Conservation (phyloP, 208 protist species). For the Trypanosoma lewisi region DNA sequence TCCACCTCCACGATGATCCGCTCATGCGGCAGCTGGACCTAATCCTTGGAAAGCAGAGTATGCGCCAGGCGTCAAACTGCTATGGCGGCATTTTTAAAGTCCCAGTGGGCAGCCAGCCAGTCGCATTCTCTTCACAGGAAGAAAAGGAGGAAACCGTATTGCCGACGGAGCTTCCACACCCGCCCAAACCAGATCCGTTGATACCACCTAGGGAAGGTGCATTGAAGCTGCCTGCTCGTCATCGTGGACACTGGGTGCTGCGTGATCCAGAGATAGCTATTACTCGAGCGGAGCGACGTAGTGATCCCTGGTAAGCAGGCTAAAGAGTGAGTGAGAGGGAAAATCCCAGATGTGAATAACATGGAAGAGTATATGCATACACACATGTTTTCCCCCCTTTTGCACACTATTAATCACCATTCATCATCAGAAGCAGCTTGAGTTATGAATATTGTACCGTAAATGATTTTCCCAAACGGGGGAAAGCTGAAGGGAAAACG, state of each 20-base stretch:
- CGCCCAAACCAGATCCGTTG: constrained; percentile 56
- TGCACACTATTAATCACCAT: neutral
- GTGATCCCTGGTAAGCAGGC: constrained; percentile 73
- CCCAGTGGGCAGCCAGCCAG: neutral
- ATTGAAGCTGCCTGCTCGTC: constrained; percentile 43
- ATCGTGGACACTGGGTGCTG: constrained; percentile 87
- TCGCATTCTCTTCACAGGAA: constrained; percentile 24
- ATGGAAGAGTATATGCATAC: neutral
- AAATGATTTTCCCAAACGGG: too few species aligned
- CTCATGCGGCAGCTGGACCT: constrained; percentile 80
- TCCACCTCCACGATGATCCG: constrained; percentile 77
- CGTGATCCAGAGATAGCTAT: constrained; percentile 87
- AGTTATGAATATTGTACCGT: too few species aligned
- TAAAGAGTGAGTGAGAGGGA: too few species aligned
- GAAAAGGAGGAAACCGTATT: constrained; percentile 62
- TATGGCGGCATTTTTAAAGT: constrained; percentile 17
- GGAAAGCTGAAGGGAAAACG: too few species aligned
- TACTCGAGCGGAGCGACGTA: constrained; percentile 63
- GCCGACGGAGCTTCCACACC: constrained; percentile 73
- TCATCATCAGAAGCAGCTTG: neutral
- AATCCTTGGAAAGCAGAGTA: constrained; percentile 58
- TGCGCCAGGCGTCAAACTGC: constrained; percentile 36
- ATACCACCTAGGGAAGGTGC: constrained; percentile 43
- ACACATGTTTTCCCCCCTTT: neutral
- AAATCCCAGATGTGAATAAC: neutral